Conservation (phyloP, 768 basidiomycete genomes). For the Leucogyrophana mollusca region DNA sequence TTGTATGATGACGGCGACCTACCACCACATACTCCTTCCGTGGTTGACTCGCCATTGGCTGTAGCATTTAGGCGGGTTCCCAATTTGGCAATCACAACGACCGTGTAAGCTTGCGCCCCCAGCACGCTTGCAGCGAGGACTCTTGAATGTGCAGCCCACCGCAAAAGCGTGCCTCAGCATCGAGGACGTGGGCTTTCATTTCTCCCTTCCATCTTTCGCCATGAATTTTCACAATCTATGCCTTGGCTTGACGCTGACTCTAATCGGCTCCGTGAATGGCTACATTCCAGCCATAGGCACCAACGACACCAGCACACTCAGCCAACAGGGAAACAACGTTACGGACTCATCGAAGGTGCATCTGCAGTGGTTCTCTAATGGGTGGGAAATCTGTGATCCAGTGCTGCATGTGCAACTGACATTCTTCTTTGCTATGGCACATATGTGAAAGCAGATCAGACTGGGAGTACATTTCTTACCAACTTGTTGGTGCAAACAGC, state of each 20-base stretch:
- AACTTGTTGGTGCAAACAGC: slow-evolving; percentile 51
- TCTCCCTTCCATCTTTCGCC: neutral
- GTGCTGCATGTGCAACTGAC: slow-evolving; percentile 1
- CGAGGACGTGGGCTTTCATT: slow-evolving; percentile 1
- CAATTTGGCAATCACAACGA: neutral
- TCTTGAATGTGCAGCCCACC: slow-evolving; percentile 8
- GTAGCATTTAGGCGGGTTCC: neutral
- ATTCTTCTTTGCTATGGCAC: neutral
- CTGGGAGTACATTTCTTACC: slow-evolving; percentile 55
- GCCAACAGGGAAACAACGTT: slow-evolving; percentile 45
- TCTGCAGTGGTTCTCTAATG: slow-evolving; percentile 60
- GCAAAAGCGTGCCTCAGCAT: slow-evolving; percentile 12
- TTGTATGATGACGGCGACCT: too few relatives aligned
- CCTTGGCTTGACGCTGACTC: slow-evolving; percentile 3
- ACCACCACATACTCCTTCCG: too few relatives aligned
- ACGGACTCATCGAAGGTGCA: slow-evolving; percentile 58
- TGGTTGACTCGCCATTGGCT: too few relatives aligned
- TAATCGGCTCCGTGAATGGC: slow-evolving; percentile 22
- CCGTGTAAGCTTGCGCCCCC: neutral
- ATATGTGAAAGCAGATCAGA: slow-evolving; percentile 39
- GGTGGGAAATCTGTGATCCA: slow-evolving; percentile 28
- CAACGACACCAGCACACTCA: slow-evolving; percentile 54
- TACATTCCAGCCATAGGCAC: slow-evolving; percentile 77
- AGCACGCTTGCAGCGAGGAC: neutral
- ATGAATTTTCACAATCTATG: slow-evolving; percentile 15